Conservation (phyloP, 192 early-diverging fungal genomes). For the Funneliformis geosporum region DNA sequence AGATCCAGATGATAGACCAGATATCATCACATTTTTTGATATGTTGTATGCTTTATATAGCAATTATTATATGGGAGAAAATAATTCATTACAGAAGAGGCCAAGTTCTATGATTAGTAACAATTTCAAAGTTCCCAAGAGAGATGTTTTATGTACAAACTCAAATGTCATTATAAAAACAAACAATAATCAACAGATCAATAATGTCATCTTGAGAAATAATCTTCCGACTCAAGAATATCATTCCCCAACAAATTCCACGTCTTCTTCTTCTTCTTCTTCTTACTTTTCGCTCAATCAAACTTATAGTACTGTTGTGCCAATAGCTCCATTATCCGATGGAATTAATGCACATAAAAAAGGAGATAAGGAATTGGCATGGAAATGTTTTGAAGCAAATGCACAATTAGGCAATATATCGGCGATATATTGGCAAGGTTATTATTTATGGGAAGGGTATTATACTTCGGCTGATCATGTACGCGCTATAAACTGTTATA, state of each 20-base stretch:
- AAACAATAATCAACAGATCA: not conserved
- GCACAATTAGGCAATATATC: conserved; percentile 3
- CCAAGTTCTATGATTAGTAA: not conserved
- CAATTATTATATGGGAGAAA: not conserved
- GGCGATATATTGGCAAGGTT: conserved; percentile 30
- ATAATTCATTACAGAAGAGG: not conserved
- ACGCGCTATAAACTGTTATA: not conserved
- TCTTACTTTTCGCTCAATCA: not conserved
- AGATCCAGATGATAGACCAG: not conserved
- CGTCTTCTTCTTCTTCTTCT: not conserved
- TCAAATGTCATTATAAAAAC: not conserved
- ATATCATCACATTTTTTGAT: not conserved
- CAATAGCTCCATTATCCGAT: not conserved
- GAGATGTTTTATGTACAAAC: not conserved
- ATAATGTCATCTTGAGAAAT: not conserved
- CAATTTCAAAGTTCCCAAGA: not conserved
- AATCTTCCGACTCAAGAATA: not conserved
- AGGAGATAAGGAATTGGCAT: conserved; percentile 1
- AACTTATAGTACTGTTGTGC: not conserved
- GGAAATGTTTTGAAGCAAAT: conserved; percentile 25
- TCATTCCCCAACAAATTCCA: not conserved
- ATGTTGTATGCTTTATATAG: not conserved
- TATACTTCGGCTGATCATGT: not conserved
- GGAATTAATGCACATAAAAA: not conserved
- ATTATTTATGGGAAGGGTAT: conserved; percentile 26